Base-by-base conservation (phyloP, 2,329 filamentous ascomycete genomes). In the Colletotrichum sp. region DNA sequence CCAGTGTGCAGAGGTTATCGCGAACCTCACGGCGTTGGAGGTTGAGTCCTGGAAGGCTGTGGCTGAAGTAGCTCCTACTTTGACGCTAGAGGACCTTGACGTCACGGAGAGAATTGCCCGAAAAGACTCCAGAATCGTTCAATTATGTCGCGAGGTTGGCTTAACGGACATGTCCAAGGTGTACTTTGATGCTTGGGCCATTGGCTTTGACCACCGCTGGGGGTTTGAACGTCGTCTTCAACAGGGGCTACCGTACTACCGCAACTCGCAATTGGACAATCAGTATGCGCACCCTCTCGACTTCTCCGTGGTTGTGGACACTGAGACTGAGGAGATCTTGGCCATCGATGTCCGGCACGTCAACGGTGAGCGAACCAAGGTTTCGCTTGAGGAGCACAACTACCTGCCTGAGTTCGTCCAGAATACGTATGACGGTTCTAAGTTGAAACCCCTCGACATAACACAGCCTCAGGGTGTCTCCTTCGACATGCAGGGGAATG, bases 101-200 rank as follows among this genome's bases (percentile, higher is more conserved):
- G 90, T 93, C 76, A 94, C 95, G 5, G 95, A 96, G 84, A 88
- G 89, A 52, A 86, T 95, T 30, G 89, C 92, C 59, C 89, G 94
- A 76, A 90, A 90, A 78, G 93, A 96, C 79, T 88, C 92, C 0
- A 93, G 92, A 77, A 94, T 96, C 76, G 94, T 96, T 80, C 92
- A 95, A 83, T 93, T 95, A 81, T 96, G 95, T 81, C 90, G 89
- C 4, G 91, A 96, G 39, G 86, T 95, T 78, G 94, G 95, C 26
- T 95, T 96, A 77, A 88, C 92, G 79, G 94, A 96, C 79, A 96
- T 96, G 95, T 87, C 94, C 84, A 95, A 96, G 85, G 93, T 96
- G 44, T 96, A 94, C 84, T 94, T 95, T 83, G 95, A 96, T 83
- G 94, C 93, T 57, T 96, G 95, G 95, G 95, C 95, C 2, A 96